Conservation (phyloP, 257 asterid genomes). For the Fraxinus anomala region DNA sequence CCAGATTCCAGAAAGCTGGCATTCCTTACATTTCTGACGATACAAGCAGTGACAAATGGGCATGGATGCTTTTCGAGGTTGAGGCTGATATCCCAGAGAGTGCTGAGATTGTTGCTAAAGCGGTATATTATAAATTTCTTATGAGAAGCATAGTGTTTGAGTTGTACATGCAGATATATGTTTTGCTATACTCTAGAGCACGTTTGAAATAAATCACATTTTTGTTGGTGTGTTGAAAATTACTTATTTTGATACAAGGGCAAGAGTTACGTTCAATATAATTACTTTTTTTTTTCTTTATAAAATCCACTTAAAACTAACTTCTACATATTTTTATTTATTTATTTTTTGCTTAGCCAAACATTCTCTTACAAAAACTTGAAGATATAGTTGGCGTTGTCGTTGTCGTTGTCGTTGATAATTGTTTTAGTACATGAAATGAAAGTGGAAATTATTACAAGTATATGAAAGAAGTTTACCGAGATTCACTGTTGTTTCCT, state of each 20-base stretch:
- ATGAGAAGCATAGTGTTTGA: not conserved
- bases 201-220: not conserved
- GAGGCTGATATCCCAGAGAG: slow-evolving; percentile 61
- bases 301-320: not conserved
- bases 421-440: not conserved
- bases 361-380: not conserved
- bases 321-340: not conserved
- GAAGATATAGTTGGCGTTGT: not conserved
- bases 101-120: slow-evolving; percentile 88
- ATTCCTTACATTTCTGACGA: slow-evolving; percentile 64
- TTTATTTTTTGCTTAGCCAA: not conserved
- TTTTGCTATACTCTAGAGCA: slow-evolving; percentile 4
- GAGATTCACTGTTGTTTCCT: not conserved
- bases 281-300: too few species aligned
- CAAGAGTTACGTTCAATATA: too few species aligned
- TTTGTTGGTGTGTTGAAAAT: not conserved
- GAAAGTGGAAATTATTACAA: not conserved
- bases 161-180: not conserved
- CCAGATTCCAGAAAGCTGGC: slow-evolving; percentile 70
- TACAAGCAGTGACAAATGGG: slow-evolving; percentile 83
- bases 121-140: slow-evolving; percentile 51
- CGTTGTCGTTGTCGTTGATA: not conserved
- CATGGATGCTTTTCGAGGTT: slow-evolving; percentile 91
- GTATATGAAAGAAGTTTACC: not conserved
- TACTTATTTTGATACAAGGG: not conserved